Evolutionary conservation across 257 asterid genomes (phyloP).

Genomic region (Solanum pimpinellifolium): DNA sequence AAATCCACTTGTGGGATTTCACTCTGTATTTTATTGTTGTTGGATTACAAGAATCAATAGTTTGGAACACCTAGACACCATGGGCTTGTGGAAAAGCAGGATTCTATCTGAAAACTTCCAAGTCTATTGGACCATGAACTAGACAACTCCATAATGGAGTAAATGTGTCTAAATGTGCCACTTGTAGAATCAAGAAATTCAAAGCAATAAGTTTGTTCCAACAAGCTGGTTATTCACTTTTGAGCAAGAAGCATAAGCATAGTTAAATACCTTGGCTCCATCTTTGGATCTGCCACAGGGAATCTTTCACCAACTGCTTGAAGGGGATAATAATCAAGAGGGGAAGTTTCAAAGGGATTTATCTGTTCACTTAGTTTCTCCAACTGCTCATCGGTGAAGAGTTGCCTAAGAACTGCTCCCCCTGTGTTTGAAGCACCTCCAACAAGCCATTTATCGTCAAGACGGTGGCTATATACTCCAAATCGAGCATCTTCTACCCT

Average conservation of each 20-base stretch:
- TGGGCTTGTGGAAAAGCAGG: background rate
- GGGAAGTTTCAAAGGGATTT: constrained; percentile 53
- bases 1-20: background rate
- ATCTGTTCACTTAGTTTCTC: constrained; percentile 58
- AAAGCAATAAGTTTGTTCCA: background rate
- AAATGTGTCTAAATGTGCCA: background rate
- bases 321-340: constrained; percentile 79
- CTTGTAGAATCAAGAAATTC: background rate
- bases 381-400: constrained; percentile 68
- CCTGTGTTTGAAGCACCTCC: constrained; percentile 99
- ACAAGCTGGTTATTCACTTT: background rate
- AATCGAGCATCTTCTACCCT: constrained; percentile 87
- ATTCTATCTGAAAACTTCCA: background rate
- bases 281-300: constrained; percentile 65
- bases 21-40: background rate
- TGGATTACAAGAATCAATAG: background rate
- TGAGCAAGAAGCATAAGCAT: background rate
- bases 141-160: background rate
- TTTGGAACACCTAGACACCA: background rate
- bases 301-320: constrained; percentile 69
- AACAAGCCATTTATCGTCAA: constrained; percentile 90
- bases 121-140: background rate
- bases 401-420: constrained; percentile 78
- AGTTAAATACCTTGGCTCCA: constrained; percentile 65
- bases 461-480: constrained; percentile 94